These are phyloP conservation scores for Diddensiella santjacobensis DNA, from an alignment of 805 yeast species.

Conservation along the genomic window DNA sequence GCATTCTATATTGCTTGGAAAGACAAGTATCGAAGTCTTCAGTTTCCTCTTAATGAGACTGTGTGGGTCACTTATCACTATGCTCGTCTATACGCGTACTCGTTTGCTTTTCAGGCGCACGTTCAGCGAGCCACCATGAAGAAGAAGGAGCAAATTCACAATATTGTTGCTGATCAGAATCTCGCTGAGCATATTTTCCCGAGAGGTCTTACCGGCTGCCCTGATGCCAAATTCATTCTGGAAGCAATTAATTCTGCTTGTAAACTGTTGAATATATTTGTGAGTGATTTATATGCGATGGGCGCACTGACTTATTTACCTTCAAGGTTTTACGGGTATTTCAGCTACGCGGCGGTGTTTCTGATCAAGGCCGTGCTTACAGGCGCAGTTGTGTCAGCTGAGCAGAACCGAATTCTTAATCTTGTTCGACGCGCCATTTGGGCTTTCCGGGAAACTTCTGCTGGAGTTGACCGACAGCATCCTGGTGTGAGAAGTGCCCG, in stretches of 20 bases:
- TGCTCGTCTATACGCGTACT: slow-evolving; percentile 22
- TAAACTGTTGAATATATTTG: slow-evolving; percentile 19
- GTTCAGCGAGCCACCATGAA: slow-evolving; percentile 14
- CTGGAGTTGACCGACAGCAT: slow-evolving; percentile 2
- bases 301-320: slow-evolving; percentile 25
- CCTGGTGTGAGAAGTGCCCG: slow-evolving; percentile 4
- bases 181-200: slow-evolving; percentile 17
- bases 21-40: slow-evolving; percentile 14
- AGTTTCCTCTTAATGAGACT: slow-evolving; percentile 20
- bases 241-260: slow-evolving; percentile 21
- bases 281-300: slow-evolving; percentile 16
- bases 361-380: slow-evolving; percentile 25
- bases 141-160: neutral
- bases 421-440: slow-evolving; percentile 4
- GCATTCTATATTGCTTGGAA: slow-evolving; percentile 23
- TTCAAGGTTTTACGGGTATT: slow-evolving; percentile 22
- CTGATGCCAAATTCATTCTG: slow-evolving; percentile 24
- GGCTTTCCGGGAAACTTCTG: neutral
- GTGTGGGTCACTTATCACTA: slow-evolving; percentile 23
- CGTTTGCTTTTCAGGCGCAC: slow-evolving; percentile 25
- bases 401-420: slow-evolving; percentile 1
- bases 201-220: slow-evolving; percentile 20
- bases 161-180: neutral
- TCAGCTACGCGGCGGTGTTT: slow-evolving; percentile 24
- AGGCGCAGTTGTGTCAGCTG: slow-evolving; percentile 16